Conservation (phyloP, 1,284 basidiomycete species). For the Malassezia restricta region DNA sequence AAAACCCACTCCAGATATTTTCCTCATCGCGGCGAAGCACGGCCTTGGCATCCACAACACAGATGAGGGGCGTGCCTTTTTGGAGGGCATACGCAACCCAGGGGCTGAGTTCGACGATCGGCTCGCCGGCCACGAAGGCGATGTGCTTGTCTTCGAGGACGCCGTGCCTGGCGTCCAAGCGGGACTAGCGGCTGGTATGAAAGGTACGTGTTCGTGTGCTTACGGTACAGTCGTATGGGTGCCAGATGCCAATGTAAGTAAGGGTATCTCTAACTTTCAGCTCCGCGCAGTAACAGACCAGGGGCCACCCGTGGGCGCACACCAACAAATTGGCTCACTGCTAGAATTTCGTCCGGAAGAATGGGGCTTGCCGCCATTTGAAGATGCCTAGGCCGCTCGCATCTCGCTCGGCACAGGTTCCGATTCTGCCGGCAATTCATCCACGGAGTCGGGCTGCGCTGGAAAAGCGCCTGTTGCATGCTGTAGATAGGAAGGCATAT, state of each 20-base stretch:
- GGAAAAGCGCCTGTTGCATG: slow-evolving; percentile 8
- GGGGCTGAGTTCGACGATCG: slow-evolving; percentile 27
- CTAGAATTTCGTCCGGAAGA: slow-evolving; percentile 36
- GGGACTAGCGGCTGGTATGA: slow-evolving; percentile 40
- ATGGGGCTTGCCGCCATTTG: slow-evolving; percentile 40
- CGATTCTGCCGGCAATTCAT: slow-evolving; percentile 23
- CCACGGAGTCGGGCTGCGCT: slow-evolving; percentile 37
- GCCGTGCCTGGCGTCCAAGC: slow-evolving; percentile 41
- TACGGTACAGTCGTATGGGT: slow-evolving; percentile 37
- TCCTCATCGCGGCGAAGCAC: slow-evolving; percentile 39
- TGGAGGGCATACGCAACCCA: slow-evolving; percentile 19
- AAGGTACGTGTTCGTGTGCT: slow-evolving; percentile 19
- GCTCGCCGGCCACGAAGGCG: slow-evolving; percentile 26
- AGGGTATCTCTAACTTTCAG: slow-evolving; percentile 3
- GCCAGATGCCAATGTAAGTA: slow-evolving; percentile 31
- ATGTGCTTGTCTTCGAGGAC: slow-evolving; percentile 46
- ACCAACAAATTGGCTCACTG: slow-evolving; percentile 35
- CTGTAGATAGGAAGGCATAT: slow-evolving; percentile 36
- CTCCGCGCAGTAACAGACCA: slow-evolving; percentile 18
- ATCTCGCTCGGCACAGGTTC: background rate
- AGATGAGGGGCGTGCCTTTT: slow-evolving; percentile 17
- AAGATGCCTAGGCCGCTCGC: slow-evolving; percentile 12
- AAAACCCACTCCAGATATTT: slow-evolving; percentile 45
- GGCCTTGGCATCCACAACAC: slow-evolving; percentile 25
- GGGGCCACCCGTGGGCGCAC: slow-evolving; percentile 19